Evolutionary conservation across 306 rosid species (phyloP).

Genomic region (Vicia villosa): DNA sequence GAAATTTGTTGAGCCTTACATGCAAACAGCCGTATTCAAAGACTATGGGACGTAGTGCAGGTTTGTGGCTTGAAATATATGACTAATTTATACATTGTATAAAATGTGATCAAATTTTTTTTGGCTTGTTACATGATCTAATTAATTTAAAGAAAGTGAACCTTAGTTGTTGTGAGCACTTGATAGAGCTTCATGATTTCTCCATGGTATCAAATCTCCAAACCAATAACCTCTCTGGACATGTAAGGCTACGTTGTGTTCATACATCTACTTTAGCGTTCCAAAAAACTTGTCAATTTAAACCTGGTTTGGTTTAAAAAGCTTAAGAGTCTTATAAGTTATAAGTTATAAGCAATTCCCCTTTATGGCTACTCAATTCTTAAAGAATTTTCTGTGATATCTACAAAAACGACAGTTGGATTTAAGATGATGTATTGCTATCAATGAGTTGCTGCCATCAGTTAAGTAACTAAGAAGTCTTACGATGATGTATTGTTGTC

Average conservation of each 20-base stretch:
- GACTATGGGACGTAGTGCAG: conserved; percentile 9
- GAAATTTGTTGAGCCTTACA: background rate
- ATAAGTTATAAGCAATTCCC: too few species aligned
- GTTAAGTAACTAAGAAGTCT: background rate
- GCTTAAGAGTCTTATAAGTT: background rate
- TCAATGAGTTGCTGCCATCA: background rate
- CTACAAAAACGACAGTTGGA: background rate
- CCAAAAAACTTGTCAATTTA: background rate
- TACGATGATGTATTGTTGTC: background rate
- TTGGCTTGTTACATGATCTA: conserved; percentile 14
- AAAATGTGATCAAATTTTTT: background rate
- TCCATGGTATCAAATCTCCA: background rate
- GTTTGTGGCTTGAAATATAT: background rate
- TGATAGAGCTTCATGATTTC: conserved; percentile 6
- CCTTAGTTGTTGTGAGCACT: background rate
- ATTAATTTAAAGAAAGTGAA: background rate
- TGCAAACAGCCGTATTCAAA: background rate
- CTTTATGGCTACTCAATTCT: background rate
- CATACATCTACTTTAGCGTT: conserved; percentile 4
- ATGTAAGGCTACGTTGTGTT: background rate
- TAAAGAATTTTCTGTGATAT: background rate
- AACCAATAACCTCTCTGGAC: rapidly evolving
- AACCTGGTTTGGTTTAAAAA: background rate
- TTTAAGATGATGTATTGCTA: background rate
- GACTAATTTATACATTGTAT: background rate